Evolutionary conservation across 1,139 yeast genomes (phyloP).

Genomic region (Chernovozyma aurita): DNA sequence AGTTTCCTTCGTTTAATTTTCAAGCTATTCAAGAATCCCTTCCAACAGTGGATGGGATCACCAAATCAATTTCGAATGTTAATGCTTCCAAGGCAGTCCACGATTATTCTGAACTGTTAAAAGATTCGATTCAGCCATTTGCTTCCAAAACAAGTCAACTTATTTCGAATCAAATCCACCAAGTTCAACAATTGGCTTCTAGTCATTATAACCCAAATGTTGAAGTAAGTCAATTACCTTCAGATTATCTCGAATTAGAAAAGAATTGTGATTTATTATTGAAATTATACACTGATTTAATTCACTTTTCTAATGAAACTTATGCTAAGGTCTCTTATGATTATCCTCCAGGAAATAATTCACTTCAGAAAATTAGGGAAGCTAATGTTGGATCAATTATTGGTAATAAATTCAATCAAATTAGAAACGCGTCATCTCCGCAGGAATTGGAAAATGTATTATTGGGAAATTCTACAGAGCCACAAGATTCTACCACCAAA

Average conservation of each 20-base stretch:
- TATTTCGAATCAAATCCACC: conserved; percentile 36
- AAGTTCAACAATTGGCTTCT: conserved; percentile 41
- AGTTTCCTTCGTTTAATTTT: conserved; percentile 44
- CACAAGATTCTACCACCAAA: background rate
- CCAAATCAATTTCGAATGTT: conserved; percentile 36
- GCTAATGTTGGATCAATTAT: conserved; percentile 60
- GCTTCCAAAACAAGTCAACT: conserved; percentile 38
- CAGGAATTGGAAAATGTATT: conserved; percentile 58
- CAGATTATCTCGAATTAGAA: conserved; percentile 65
- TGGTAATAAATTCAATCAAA: conserved; percentile 50
- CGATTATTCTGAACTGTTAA: conserved; percentile 26
- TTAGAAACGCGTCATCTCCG: conserved; percentile 57
- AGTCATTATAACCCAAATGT: conserved; percentile 20
- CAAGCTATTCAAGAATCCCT: conserved; percentile 45
- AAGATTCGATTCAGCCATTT: conserved; percentile 41
- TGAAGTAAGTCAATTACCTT: conserved; percentile 63
- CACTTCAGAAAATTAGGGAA: conserved; percentile 43
- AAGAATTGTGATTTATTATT: conserved; percentile 60
- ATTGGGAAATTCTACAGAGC: conserved; percentile 19
- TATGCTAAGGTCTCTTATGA: conserved; percentile 66
- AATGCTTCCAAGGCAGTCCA: conserved; percentile 33
- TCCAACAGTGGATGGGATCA: conserved; percentile 36
- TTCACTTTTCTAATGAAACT: conserved; percentile 54
- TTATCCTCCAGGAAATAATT: conserved; percentile 64
- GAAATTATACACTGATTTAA: conserved; percentile 54